Conservation (phyloP, 805 yeast genomes). For the Saccharomycopsis sp. region DNA sequence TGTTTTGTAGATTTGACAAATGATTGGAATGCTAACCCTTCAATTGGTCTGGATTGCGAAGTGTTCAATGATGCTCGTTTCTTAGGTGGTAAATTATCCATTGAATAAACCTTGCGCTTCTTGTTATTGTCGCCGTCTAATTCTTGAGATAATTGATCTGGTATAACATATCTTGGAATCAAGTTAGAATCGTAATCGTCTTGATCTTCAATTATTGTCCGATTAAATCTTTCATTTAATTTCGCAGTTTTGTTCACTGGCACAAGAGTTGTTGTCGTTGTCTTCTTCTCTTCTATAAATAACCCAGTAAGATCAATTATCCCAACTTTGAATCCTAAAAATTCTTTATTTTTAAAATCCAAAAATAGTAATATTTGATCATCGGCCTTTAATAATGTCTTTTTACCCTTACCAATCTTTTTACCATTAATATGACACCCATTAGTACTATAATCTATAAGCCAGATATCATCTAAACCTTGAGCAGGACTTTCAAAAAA, state of each 20-base stretch:
- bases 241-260: not conserved
- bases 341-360: conserved; percentile 48
- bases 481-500: conserved; percentile 67
- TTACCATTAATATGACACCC: conserved; percentile 64
- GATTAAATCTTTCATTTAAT: conserved; percentile 1
- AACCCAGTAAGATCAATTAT: conserved; percentile 59
- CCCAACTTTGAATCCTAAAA: conserved; percentile 45
- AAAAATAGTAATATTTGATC: conserved; percentile 61
- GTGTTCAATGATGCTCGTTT: conserved; percentile 18
- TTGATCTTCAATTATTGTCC: conserved; percentile 16
- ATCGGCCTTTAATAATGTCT: conserved; percentile 52
- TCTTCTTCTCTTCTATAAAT: conserved; percentile 37
- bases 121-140: not conserved
- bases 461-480: conserved; percentile 70
- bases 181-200: conserved; percentile 14
- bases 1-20: not conserved
- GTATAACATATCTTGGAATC: conserved; percentile 9
- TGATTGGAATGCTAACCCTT: conserved; percentile 7
- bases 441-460: conserved; percentile 73
- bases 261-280: not conserved
- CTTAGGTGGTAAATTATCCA: conserved; percentile 8
- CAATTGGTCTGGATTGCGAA: not conserved
- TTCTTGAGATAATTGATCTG: conserved; percentile 6
- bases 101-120: not conserved
- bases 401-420: conserved; percentile 54